Evolutionary conservation across 2,329 filamentous ascomycete genomes (phyloP), one percentile per base, ranked within the genome.

Genomic region (Cordyceps tenuipes): DNA sequence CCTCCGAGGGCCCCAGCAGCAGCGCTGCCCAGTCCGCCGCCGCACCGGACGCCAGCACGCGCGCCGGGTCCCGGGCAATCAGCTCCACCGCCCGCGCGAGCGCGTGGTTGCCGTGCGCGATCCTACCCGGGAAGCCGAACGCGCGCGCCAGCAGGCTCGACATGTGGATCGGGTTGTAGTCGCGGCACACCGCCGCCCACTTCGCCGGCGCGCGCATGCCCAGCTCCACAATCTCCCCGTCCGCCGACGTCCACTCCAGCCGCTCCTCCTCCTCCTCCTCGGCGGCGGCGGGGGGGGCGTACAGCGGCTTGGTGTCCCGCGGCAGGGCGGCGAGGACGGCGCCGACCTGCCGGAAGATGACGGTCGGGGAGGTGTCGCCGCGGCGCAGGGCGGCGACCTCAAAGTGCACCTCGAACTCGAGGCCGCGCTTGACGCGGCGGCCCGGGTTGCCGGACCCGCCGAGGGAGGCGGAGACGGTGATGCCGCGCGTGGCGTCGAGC

Each of bases 91-190:
- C 48, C 2, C 61, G 51, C 17, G 61, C 61, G 17, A 62, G 61
- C 19, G 56, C 61, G 31, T 62, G 61, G 47, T 62, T 62, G 3
- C 61, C 61, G 47, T 62, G 61, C 26, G 61, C 61, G 29, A 59
- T 62, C 47, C 48, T 59, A 44, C 56, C 56, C 8, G 56, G 56
- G 41, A 62, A 59, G 43, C 61, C 61, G 56, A 62, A 62, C n/a
- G 47, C 21, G 6, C 56, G 50, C 17, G 61, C 61, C 17, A 62
- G 47, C 15, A 59, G 31, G 29, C 61, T 48, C 26, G 61, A 62
- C 51, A 62, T 62, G 56, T 62, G 61, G 15, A 62, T 62, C 15
- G 61, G 61, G 47, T 62, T 62, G 57, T 62, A 62, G 51, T 62
- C 61, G 9, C 50, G 44, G n/a, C 61, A 62, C 26, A 62, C 17